These are phyloP conservation scores for Camellia granthamiana DNA, from an alignment of 148 eudicot species.

Conservation along the genomic window DNA sequence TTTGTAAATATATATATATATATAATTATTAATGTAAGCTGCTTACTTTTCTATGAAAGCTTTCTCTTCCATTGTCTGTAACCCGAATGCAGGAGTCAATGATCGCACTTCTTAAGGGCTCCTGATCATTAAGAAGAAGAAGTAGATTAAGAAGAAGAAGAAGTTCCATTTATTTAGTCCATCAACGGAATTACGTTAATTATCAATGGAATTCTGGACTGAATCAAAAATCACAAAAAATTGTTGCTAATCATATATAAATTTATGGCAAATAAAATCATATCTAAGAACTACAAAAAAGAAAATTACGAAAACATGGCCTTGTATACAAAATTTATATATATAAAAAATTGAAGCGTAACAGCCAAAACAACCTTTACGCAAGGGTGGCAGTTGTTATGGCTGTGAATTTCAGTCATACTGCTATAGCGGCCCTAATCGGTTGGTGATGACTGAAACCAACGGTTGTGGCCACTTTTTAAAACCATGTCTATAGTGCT, in stretches of 20 bases:
- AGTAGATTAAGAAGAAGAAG: neutral
- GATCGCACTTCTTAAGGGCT: slow-evolving; percentile 64
- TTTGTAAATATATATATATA: neutral
- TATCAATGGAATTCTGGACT: neutral
- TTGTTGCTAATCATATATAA: neutral
- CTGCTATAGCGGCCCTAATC: too few species aligned
- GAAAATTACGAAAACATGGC: neutral
- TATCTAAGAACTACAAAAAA: too few species aligned
- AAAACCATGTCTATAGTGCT: too few species aligned
- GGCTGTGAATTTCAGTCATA: too few species aligned
- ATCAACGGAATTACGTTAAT: neutral
- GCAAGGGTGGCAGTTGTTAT: too few species aligned
- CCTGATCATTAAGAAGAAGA: slow-evolving; percentile 32
- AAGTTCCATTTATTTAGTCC: neutral
- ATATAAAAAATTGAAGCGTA: too few species aligned
- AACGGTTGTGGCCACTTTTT: too few species aligned
- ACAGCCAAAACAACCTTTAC: too few species aligned
- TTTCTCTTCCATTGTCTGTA: slow-evolving; percentile 66
- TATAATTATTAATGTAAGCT: neutral
- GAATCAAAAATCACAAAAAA: neutral
- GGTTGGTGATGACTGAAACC: too few species aligned
- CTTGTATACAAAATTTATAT: neutral
- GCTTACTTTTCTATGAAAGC: slow-evolving; percentile 52
- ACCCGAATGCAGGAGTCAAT: slow-evolving; percentile 72
- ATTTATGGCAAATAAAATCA: neutral